Conservation (phyloP, 768 basidiomycete genomes). For the Rhizopogon vesiculosus region DNA sequence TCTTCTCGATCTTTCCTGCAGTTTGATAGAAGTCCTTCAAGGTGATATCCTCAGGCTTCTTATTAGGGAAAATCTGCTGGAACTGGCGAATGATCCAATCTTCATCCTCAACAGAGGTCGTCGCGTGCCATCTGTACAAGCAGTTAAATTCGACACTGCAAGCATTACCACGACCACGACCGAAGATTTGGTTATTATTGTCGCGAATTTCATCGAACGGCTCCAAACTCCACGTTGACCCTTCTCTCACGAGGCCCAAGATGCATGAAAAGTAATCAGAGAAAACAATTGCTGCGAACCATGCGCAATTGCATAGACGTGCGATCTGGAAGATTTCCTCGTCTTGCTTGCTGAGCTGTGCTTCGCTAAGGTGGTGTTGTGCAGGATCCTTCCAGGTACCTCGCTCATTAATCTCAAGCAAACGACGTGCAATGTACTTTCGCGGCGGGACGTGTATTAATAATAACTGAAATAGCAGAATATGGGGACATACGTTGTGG, state of each 20-base stretch:
- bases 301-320: constrained; percentile 71
- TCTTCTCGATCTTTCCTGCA: constrained; percentile 32
- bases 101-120: constrained; percentile 68
- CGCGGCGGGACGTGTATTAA: neutral
- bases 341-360: constrained; percentile 47
- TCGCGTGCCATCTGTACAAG: constrained; percentile 85
- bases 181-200: constrained; percentile 59
- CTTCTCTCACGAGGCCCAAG: constrained; percentile 68
- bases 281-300: constrained; percentile 75
- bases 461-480: neutral
- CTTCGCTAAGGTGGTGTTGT: constrained; percentile 27
- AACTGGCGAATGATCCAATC: constrained; percentile 60
- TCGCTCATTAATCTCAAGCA: constrained; percentile 79
- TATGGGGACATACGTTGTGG: constrained; percentile 58
- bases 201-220: constrained; percentile 73
- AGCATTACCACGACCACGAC: constrained; percentile 76
- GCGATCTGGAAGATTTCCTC: constrained; percentile 82
- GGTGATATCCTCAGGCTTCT: constrained; percentile 43
- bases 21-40: constrained; percentile 47
- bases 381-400: constrained; percentile 56
- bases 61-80: constrained; percentile 47
- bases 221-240: constrained; percentile 71
- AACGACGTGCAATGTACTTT: constrained; percentile 73
- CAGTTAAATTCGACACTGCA: constrained; percentile 90
- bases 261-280: constrained; percentile 84